phyloP scores from a whole-genome alignment of 2,329 filamentous ascomycete genomes.

The Colletotrichum navitas region DNA sequence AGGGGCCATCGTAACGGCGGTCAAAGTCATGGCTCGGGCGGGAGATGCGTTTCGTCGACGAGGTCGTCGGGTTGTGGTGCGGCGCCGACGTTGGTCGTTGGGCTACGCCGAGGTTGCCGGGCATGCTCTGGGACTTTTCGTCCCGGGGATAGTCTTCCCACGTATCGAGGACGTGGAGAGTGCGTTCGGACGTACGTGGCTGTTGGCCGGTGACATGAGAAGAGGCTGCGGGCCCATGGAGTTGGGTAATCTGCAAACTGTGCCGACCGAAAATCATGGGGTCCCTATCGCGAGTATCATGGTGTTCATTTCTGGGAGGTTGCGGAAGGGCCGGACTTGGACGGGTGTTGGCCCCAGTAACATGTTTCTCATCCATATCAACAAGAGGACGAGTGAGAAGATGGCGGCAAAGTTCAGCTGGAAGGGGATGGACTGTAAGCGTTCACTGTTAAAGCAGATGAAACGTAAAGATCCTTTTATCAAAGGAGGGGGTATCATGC shows the following conservation, averaged over 20 bases:
- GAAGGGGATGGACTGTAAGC: no score
- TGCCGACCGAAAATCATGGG: constrained; percentile 25
- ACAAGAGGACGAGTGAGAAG: no score
- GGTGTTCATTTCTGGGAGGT: neutral
- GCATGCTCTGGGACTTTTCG: constrained; percentile 24
- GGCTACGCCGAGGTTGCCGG: constrained; percentile 4
- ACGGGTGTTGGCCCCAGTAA: neutral
- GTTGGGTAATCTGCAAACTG: constrained; percentile 28
- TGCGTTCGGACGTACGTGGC: neutral
- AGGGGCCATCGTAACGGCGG: constrained; percentile 41
- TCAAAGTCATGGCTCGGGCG: constrained; percentile 39
- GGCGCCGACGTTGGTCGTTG: constrained; percentile 7
- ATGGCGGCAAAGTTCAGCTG: neutral
- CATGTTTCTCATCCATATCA: constrained; percentile 26
- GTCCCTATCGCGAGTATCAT: neutral
- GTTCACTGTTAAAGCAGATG: neutral
- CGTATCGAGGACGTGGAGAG: neutral
- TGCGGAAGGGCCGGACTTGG: constrained; percentile 18
- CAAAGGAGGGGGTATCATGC: neutral
- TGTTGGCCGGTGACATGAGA: neutral
- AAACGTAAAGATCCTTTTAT: neutral
- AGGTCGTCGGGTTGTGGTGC: neutral
- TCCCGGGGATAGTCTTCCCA: neutral
- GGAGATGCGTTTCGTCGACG: constrained; percentile 1
- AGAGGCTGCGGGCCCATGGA: neutral